Evolutionary conservation across 176 grass and related monocot species (phyloP).

Genomic region (Oryza officinalis): DNA sequence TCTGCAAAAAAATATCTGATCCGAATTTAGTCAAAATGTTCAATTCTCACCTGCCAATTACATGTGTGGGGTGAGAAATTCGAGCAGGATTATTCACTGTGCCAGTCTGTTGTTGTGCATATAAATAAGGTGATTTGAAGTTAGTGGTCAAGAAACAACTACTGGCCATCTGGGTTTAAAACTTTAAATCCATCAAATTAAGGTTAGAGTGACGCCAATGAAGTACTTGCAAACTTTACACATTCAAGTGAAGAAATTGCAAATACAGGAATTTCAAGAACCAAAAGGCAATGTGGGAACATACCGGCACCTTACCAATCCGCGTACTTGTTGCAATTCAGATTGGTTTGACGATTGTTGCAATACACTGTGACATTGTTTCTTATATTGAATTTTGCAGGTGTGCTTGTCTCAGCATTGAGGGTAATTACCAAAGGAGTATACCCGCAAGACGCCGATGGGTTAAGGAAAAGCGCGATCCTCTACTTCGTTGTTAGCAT

Average conservation of each 20-base stretch:
- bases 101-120: neutral
- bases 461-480: conserved; percentile 79
- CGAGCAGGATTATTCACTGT: neutral
- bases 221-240: neutral
- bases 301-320: neutral
- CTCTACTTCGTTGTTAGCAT: conserved; percentile 80
- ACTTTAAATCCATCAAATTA: neutral
- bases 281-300: neutral
- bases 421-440: conserved; percentile 82
- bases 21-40: neutral
- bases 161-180: neutral
- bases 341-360: neutral
- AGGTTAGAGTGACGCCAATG: neutral
- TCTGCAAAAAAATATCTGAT: neutral
- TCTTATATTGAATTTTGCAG: conserved; percentile 49
- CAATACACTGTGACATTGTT: neutral
- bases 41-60: neutral
- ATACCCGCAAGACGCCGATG: conserved; percentile 73
- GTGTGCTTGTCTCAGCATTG: conserved; percentile 80
- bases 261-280: neutral
- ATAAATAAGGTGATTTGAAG: conserved; percentile 1
- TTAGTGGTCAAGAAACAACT: neutral
- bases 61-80: neutral
- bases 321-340: neutral
- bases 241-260: neutral